These are phyloP conservation scores for Stylosanthes scabra DNA, from an alignment of 331 rosid species.

Conservation along the genomic window DNA sequence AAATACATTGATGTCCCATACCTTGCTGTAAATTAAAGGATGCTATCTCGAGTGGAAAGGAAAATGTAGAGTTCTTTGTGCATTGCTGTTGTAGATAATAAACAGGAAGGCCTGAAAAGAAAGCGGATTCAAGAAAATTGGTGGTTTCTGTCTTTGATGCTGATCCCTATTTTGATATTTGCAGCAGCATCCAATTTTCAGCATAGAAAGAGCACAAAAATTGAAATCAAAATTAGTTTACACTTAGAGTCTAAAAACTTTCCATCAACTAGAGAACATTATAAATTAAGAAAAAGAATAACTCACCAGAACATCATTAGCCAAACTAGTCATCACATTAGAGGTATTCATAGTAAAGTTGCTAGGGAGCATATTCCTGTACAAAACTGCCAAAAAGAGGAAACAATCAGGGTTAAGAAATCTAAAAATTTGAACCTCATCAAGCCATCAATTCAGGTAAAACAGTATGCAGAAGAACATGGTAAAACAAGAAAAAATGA, in stretches of 20 bases:
- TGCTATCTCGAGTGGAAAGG: conserved; percentile 50
- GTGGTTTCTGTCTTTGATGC: conserved; percentile 49
- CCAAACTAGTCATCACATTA: conserved; percentile 49
- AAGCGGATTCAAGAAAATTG: conserved; percentile 91
- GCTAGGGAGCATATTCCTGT: conserved; percentile 57
- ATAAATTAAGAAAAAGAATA: conserved; percentile 18
- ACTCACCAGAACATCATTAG: conserved; percentile 68
- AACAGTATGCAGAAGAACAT: background rate
- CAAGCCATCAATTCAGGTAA: background rate
- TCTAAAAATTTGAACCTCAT: conserved; percentile 28
- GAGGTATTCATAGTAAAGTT: conserved; percentile 48
- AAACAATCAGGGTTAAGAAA: conserved; percentile 31
- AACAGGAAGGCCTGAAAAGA: conserved; percentile 66
- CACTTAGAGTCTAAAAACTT: background rate
- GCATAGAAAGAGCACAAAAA: conserved; percentile 16
- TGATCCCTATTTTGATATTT: conserved; percentile 68
- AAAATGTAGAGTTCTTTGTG: conserved; percentile 51
- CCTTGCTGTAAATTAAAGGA: conserved; percentile 44
- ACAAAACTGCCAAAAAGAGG: conserved; percentile 56
- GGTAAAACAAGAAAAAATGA: background rate
- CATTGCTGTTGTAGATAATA: conserved; percentile 74
- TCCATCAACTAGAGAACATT: background rate
- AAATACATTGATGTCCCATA: conserved; percentile 31
- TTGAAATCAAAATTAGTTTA: background rate
- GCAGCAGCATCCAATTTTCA: conserved; percentile 16